These are phyloP conservation scores for Cladosporium sp. DNA, from an alignment of 2,329 filamentous ascomycete species.

Conservation along the genomic window DNA sequence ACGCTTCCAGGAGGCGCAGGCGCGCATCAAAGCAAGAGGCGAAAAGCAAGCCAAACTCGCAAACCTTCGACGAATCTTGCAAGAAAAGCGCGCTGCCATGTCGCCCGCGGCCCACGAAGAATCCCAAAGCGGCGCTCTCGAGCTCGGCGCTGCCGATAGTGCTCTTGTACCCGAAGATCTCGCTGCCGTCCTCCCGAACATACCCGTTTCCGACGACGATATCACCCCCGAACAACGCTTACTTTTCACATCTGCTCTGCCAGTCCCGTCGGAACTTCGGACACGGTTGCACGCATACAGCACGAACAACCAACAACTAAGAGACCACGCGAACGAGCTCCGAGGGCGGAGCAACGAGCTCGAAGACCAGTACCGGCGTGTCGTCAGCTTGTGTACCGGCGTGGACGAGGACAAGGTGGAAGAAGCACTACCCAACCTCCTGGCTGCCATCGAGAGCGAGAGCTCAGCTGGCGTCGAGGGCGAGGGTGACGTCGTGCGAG, in stretches of 20 bases:
- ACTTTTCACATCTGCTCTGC: constrained; percentile 30
- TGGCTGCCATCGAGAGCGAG: constrained; percentile 88
- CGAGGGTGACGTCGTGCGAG: constrained; percentile 67
- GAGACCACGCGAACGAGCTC: constrained; percentile 67
- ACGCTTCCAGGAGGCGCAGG: constrained; percentile 68
- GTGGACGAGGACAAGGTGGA: constrained; percentile 79
- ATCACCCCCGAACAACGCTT: constrained; percentile 18
- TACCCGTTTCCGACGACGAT: constrained; percentile 1
- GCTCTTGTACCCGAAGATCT: constrained; percentile 14
- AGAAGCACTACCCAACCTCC: constrained; percentile 71
- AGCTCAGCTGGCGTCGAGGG: constrained; percentile 33
- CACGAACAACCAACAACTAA: constrained; percentile 65
- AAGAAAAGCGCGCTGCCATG: constrained; percentile 48
- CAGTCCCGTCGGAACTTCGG: constrained; percentile 48
- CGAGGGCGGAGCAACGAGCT: constrained; percentile 79
- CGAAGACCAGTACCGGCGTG: constrained; percentile 82
- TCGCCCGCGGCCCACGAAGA: constrained; percentile 52
- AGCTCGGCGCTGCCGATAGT: constrained; percentile 6
- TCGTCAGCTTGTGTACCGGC: constrained; percentile 83
- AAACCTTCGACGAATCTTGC: constrained; percentile 73
- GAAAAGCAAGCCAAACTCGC: constrained; percentile 69
- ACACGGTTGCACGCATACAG: constrained; percentile 71
- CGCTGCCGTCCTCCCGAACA: neutral
- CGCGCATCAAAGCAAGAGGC: constrained; percentile 62
- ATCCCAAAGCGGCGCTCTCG: constrained; percentile 16